Percentiles rank a stretch among this genome's conserved stretches.
These are phyloP conservation scores for Chlorella sorokiniana DNA, from an alignment of 139 green algal genomes.

Conservation along the genomic window DNA sequence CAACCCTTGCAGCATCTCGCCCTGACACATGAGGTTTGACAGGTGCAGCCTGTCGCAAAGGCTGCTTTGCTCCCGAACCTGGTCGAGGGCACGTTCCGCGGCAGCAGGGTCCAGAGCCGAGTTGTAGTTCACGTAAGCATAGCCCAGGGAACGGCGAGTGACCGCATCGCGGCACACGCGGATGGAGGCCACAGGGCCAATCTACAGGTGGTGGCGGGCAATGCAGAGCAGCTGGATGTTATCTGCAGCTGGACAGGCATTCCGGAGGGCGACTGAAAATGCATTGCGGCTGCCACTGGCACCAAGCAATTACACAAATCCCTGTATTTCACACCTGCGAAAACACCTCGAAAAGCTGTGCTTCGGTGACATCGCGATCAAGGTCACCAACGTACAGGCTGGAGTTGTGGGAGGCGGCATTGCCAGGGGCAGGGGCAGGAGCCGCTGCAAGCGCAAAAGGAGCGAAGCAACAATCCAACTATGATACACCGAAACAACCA, in stretches of 20 bases:
- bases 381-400: slow-evolving; percentile 95
- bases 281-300: background rate
- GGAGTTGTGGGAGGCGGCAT: slow-evolving; percentile 56
- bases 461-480: no score
- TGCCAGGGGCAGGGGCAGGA: background rate
- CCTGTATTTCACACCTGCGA: slow-evolving; percentile 63
- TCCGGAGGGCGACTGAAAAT: background rate
- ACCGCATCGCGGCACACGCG: slow-evolving; percentile 93
- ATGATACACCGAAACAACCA: no score
- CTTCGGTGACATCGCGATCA: slow-evolving; percentile 88
- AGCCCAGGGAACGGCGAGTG: slow-evolving; percentile 91
- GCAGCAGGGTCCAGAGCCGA: slow-evolving; percentile 76
- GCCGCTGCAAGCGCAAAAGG: no score
- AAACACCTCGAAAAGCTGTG: slow-evolving; percentile 91
- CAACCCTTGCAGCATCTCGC: no score
- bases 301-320: background rate
- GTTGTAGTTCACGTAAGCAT: slow-evolving; percentile 98
- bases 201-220: slow-evolving; percentile 57
- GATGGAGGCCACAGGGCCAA: slow-evolving; percentile 90
- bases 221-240: background rate
- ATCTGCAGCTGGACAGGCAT: background rate
- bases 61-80: background rate
- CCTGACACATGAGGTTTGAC: no score
- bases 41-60: background rate
- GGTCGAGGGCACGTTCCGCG: slow-evolving; percentile 57